Percentiles rank a stretch among this genome's conserved stretches.
Conservation (phyloP, 768 basidiomycete species). For the Podaxis sp. region DNA sequence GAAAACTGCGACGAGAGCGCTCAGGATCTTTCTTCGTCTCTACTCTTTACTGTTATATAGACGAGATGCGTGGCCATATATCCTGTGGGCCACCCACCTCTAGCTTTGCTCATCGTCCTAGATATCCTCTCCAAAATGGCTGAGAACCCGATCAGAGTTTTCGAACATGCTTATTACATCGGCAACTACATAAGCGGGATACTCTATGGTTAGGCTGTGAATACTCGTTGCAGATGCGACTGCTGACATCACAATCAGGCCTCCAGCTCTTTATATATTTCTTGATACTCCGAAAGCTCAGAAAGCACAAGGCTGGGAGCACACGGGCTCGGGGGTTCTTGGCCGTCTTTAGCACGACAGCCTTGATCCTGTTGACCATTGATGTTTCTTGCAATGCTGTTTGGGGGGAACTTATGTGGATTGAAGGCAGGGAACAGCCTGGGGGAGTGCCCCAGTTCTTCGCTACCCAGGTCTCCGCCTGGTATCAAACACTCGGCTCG, state of each 20-base stretch:
- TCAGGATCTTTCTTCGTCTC: neutral
- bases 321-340: slow-evolving; percentile 24
- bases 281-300: slow-evolving; percentile 21
- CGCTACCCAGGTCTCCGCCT: slow-evolving; percentile 25
- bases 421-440: slow-evolving; percentile 25
- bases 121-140: neutral
- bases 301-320: neutral
- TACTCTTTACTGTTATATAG: neutral
- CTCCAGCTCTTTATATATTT: slow-evolving; percentile 30
- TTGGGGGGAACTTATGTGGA: slow-evolving; percentile 35
- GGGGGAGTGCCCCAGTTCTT: slow-evolving; percentile 29
- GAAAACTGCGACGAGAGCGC: neutral
- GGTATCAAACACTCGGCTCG: slow-evolving; percentile 32
- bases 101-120: neutral
- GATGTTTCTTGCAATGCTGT: slow-evolving; percentile 31
- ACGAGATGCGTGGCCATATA: neutral
- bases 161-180: slow-evolving; percentile 32
- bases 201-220: slow-evolving; percentile 25
- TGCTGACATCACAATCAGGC: slow-evolving; percentile 20
- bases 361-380: slow-evolving; percentile 28
- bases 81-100: neutral
- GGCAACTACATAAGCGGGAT: slow-evolving; percentile 33
- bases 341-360: slow-evolving; percentile 27
- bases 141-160: slow-evolving; percentile 16
- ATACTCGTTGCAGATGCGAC: neutral